A percentile compares a stretch with the other conserved stretches of the same genome.
Evolutionary conservation across 345 rosid genomes (phyloP).

Genomic region (Dipteronia sinensis): DNA sequence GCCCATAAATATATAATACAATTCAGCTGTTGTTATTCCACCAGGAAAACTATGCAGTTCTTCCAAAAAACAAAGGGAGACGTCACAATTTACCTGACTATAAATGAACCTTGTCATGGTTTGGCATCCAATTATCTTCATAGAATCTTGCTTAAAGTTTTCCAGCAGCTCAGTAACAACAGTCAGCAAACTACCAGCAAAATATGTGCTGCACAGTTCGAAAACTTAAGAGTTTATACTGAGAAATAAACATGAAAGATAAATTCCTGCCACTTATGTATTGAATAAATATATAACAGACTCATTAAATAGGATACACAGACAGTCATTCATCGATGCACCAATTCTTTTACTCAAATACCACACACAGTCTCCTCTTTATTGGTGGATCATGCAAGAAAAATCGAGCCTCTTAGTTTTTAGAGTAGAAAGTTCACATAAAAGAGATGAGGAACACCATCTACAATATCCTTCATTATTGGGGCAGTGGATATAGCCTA

Average conservation of each 20-base stretch:
- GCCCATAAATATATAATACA: neutral
- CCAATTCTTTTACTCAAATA: neutral
- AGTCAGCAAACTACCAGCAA: conserved; percentile 75
- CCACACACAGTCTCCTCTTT: neutral
- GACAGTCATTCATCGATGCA: neutral
- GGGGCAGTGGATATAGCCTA: neutral
- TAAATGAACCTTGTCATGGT: conserved; percentile 78
- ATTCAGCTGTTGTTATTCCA: neutral
- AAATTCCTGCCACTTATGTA: neutral
- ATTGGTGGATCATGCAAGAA: neutral
- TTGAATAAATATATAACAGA: neutral
- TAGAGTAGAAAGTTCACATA: neutral
- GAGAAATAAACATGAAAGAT: neutral
- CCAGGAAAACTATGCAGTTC: neutral
- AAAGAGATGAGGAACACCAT: neutral
- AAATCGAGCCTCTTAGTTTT: neutral
- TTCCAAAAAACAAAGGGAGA: neutral
- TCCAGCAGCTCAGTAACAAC: conserved; percentile 78
- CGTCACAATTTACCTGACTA: conserved; percentile 59
- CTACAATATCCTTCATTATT: neutral
- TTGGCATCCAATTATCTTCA: conserved; percentile 81
- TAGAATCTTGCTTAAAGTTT: conserved; percentile 64
- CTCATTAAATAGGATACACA: neutral
- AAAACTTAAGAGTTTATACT: neutral
- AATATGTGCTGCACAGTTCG: conserved; percentile 65